Evolutionary conservation across 345 rosid genomes (phyloP).

Genomic region (Lepidium didymum): DNA sequence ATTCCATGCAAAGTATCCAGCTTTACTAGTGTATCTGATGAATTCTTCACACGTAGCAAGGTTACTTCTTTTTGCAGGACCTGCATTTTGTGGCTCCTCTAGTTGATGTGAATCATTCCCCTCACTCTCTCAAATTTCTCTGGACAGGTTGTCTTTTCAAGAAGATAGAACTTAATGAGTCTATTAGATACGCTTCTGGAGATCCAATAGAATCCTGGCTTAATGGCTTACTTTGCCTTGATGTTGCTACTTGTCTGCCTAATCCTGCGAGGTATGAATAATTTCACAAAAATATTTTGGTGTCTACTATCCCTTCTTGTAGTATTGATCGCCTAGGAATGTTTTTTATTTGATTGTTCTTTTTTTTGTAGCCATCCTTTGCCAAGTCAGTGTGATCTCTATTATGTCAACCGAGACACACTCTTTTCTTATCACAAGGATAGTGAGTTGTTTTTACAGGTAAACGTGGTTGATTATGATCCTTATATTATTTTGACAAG

Average conservation of each 20-base stretch:
- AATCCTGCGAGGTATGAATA: slow-evolving; percentile 31
- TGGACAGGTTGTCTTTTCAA: slow-evolving; percentile 70
- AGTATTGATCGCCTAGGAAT: background rate
- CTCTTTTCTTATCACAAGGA: slow-evolving; percentile 94
- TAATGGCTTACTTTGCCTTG: slow-evolving; percentile 80
- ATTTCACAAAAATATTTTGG: background rate
- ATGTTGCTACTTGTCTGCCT: slow-evolving; percentile 67
- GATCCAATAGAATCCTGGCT: slow-evolving; percentile 99
- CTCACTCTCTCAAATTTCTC: slow-evolving; percentile 12
- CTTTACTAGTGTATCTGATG: background rate
- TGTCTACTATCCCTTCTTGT: background rate
- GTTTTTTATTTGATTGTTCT: background rate
- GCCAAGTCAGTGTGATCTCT: slow-evolving; percentile 79
- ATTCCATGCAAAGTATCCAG: background rate
- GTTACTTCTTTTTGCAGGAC: background rate
- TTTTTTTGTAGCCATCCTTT: slow-evolving; percentile 55
- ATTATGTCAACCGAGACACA: slow-evolving; percentile 86
- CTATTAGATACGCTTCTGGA: slow-evolving; percentile 85
- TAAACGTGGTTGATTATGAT: slow-evolving; percentile 19
- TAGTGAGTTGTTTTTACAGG: slow-evolving; percentile 84
- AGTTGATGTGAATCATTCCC: background rate
- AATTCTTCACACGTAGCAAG: background rate
- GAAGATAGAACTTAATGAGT: slow-evolving; percentile 86
- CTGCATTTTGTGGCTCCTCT: background rate
- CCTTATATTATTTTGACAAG: background rate